Conservation (phyloP, 305 asterid genomes). For the Fraxinus xanthoxyloides region DNA sequence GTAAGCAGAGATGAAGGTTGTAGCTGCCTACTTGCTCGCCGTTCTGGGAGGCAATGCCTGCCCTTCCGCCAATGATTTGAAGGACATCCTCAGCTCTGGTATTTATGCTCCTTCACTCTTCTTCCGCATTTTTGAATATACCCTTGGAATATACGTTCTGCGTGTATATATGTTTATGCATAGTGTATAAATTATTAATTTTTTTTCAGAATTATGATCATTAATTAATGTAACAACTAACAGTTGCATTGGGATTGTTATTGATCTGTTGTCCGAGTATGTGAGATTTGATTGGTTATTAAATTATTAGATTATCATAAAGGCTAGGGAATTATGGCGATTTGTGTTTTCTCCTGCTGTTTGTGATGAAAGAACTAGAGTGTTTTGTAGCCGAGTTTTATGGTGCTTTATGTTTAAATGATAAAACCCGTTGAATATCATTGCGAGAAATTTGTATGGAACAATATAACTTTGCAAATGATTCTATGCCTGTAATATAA, state of each 20-base stretch:
- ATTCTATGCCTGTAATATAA: not conserved
- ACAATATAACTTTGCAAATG: not conserved
- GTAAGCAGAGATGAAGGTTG: constrained; percentile 37
- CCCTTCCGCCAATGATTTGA: constrained; percentile 41
- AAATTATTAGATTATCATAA: not conserved
- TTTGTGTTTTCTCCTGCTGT: not conserved
- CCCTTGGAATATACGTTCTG: not conserved
- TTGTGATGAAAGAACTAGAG: not conserved
- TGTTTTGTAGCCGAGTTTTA: not conserved
- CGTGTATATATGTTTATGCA: not conserved
- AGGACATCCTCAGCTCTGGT: constrained; percentile 38
- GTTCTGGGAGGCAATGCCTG: constrained; percentile 46
- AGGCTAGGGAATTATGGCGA: not conserved
- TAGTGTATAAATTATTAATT: not conserved
- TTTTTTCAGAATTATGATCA: not conserved
- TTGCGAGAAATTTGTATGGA: not conserved
- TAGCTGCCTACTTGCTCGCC: constrained; percentile 48
- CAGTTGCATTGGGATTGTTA: not conserved
- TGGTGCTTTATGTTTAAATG: not conserved
- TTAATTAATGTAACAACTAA: not conserved
- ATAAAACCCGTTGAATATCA: not conserved
- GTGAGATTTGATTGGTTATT: not conserved
- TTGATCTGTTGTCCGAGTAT: not conserved
- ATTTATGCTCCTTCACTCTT: not conserved
- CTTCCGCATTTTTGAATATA: not conserved